phyloP scores from a whole-genome alignment of 352 stramenopile genomes.

The Pythium pectinolyticum region DNA sequence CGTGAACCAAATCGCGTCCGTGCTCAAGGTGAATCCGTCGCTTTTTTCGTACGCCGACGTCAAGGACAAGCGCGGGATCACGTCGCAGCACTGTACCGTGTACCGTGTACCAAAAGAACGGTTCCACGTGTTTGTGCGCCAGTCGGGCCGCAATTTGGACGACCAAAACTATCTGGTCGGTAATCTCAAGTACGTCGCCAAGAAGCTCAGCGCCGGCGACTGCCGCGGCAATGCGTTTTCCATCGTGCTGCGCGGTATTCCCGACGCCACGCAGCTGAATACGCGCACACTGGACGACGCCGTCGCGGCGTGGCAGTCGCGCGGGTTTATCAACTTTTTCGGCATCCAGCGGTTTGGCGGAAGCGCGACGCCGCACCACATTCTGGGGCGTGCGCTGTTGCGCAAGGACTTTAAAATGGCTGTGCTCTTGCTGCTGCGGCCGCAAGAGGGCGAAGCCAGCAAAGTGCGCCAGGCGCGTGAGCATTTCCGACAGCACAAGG shows the following conservation, averaged over 20 bases:
- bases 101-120: conserved; percentile 74
- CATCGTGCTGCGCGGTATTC: conserved; percentile 91
- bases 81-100: conserved; percentile 93
- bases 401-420: conserved; percentile 93
- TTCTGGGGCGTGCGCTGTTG: conserved; percentile 91
- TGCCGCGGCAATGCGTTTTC: conserved; percentile 93
- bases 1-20: conserved; percentile 72
- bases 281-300: conserved; percentile 32
- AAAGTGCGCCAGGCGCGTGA: conserved; percentile 78
- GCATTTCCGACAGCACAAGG: conserved; percentile 83
- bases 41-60: conserved; percentile 92
- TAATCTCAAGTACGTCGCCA: conserved; percentile 88
- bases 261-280: conserved; percentile 49
- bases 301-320: conserved; percentile 48
- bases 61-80: conserved; percentile 97
- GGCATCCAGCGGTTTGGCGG: conserved; percentile 94
- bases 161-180: conserved; percentile 87
- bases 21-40: conserved; percentile 62
- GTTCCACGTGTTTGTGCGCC: conserved; percentile 46
- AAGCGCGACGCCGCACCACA: conserved; percentile 76
- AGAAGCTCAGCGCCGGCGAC: conserved; percentile 84
- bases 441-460: conserved; percentile 77
- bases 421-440: conserved; percentile 90
- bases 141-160: conserved; percentile 45
- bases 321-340: conserved; percentile 98